phyloP scores from a whole-genome alignment of 2,329 filamentous ascomycete genomes.

The Cladorrhinum sp. region DNA sequence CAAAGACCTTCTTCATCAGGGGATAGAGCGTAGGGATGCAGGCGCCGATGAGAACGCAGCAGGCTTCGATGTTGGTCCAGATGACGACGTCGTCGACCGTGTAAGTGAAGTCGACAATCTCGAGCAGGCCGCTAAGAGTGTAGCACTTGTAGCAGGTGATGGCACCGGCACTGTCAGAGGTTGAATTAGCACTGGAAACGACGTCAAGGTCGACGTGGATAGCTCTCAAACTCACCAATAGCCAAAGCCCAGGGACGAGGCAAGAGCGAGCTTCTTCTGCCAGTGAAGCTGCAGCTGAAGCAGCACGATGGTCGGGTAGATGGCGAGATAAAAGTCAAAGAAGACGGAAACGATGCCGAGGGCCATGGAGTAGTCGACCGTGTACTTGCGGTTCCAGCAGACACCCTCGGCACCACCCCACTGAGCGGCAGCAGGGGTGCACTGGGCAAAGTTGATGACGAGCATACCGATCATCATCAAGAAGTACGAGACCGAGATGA shows the following conservation, averaged over 20 bases:
- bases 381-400: slow-evolving; percentile 36
- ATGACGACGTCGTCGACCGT: slow-evolving; percentile 42
- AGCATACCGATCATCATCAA: slow-evolving; percentile 36
- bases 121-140: slow-evolving; percentile 27
- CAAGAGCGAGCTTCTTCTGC: slow-evolving; percentile 41
- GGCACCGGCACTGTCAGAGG: slow-evolving; percentile 25
- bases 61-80: slow-evolving; percentile 39
- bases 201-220: neutral
- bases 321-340: slow-evolving; percentile 42
- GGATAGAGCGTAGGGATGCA: slow-evolving; percentile 29
- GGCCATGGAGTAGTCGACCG: slow-evolving; percentile 38
- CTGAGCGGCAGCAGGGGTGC: slow-evolving; percentile 38
- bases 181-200: neutral
- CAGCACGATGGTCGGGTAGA: slow-evolving; percentile 40
- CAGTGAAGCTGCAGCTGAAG: slow-evolving; percentile 37
- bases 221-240: slow-evolving; percentile 32
- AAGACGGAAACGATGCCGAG: slow-evolving; percentile 29
- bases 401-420: slow-evolving; percentile 38
- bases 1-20: slow-evolving; percentile 24
- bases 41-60: slow-evolving; percentile 27
- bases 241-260: slow-evolving; percentile 38
- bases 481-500: slow-evolving; percentile 33
- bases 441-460: slow-evolving; percentile 43
- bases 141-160: slow-evolving; percentile 36
- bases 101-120: slow-evolving; percentile 32